These are phyloP conservation scores for Phoma herbarum DNA, from an alignment of 2,329 filamentous ascomycete species.

Conservation along the genomic window DNA sequence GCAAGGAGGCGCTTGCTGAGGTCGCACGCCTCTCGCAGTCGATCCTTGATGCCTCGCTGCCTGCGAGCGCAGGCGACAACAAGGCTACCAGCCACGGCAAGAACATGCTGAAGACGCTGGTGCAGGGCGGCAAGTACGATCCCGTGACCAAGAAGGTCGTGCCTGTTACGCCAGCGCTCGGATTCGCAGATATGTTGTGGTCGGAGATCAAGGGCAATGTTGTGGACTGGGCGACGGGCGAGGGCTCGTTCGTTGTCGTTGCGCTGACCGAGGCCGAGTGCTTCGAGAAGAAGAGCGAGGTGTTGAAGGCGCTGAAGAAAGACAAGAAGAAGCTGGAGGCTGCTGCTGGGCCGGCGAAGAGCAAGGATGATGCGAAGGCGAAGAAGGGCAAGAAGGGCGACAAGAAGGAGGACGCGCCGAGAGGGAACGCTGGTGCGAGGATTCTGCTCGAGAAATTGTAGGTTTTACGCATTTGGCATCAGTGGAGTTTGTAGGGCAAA, in stretches of 20 bases:
- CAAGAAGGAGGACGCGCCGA: constrained; percentile 46
- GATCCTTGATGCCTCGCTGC: constrained; percentile 49
- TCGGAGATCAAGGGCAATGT: constrained; percentile 78
- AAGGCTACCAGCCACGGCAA: constrained; percentile 69
- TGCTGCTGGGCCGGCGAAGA: constrained; percentile 60
- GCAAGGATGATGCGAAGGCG: constrained; percentile 30
- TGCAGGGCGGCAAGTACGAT: constrained; percentile 89
- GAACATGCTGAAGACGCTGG: constrained; percentile 91
- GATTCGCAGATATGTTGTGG: constrained; percentile 85
- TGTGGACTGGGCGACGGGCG: constrained; percentile 83
- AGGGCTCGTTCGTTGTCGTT: constrained; percentile 86
- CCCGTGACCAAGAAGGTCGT: constrained; percentile 73
- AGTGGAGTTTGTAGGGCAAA: constrained; percentile 18
- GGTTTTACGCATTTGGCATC: constrained; percentile 8
- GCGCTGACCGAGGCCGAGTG: constrained; percentile 77
- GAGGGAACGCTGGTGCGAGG: constrained; percentile 59
- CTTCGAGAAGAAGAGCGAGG: constrained; percentile 71
- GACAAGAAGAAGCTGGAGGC: constrained; percentile 75
- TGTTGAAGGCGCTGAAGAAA: constrained; percentile 75
- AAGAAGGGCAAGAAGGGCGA: constrained; percentile 52
- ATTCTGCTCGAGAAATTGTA: constrained; percentile 56
- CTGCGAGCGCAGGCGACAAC: constrained; percentile 32
- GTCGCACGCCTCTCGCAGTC: constrained; percentile 58
- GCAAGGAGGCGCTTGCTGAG: constrained; percentile 70
- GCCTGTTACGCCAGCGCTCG: constrained; percentile 76